Evolutionary conservation across 2,329 filamentous ascomycete species (phyloP), one percentile per base, ranked within the genome.

Genomic region (Venturia effusa): DNA sequence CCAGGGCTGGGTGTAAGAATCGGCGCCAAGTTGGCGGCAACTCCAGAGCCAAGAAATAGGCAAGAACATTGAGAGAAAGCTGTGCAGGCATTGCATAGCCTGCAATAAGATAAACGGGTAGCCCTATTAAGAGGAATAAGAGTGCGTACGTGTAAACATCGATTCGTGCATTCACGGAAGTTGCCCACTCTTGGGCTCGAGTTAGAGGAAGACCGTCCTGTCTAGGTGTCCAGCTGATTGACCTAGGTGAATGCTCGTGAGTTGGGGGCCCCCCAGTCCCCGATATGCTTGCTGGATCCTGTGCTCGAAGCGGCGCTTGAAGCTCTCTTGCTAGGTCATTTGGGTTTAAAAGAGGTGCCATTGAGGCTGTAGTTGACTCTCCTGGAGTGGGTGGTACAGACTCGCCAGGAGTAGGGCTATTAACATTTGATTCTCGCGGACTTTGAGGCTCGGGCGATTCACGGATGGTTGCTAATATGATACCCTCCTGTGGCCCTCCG

Each of bases 1-100:
- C 78, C 3, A 86, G 74, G 1, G 86, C 83, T 0, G 84, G 83
- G 69, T 87, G 84, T 3, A 86, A 74, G 67, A 82, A 80, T 51
- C 79, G 78, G 24, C 76, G 74, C 77, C 80, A 84, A 1, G 67
- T 71, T 0, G 75, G 69, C 0, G 84, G 80, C 11, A 85, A 70
- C 0, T 78, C 74, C 61, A 80, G 71, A 19, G 83, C 81, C 6
- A 73, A 71, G 63, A 82, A 78, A 73, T 83, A 86, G 57, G 78
- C 72, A 3, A 86, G 75, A 7, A 84, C 68, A 64, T 79, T 83
- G 67, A 84, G 70, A 7, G 73, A 70, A n/a, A 79, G 69, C 64
- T 79, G 77, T 1, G 72, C 67, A 0, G 77, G 76, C 75, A 78
- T 78, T 10, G 76, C 78, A 70, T 86, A 86, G 19, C 77, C 78